Evolutionary conservation across 495 filamentous ascomycete genomes (phyloP).

Genomic region (Cercophora sp.): DNA sequence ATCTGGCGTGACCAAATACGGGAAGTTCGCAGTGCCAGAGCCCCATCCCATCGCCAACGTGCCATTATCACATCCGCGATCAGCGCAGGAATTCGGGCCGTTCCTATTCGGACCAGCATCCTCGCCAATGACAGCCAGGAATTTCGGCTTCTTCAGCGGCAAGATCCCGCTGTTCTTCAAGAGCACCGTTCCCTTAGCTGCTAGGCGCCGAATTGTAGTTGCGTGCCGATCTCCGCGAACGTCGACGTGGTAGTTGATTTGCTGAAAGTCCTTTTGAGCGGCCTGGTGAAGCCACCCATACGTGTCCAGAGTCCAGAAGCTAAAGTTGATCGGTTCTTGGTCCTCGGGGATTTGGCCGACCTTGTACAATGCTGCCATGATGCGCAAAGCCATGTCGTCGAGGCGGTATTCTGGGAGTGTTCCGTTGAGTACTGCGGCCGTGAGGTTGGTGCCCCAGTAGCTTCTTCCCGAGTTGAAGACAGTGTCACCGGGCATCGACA

Average conservation of each 20-base stretch:
- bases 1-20: constrained; percentile 85
- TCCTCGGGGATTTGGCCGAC: constrained; percentile 62
- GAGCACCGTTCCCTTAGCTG: constrained; percentile 73
- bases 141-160: constrained; percentile 70
- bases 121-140: constrained; percentile 77
- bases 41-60: constrained; percentile 96
- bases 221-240: constrained; percentile 76
- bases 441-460: constrained; percentile 83
- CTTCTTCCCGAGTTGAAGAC: constrained; percentile 65
- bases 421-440: constrained; percentile 81
- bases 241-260: constrained; percentile 82
- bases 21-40: constrained; percentile 83
- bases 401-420: constrained; percentile 87
- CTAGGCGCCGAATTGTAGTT: constrained; percentile 66
- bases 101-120: constrained; percentile 71
- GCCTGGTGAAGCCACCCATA: constrained; percentile 64
- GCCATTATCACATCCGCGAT: constrained; percentile 80
- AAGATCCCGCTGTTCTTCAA: constrained; percentile 80
- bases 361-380: constrained; percentile 92
- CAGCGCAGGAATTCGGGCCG: constrained; percentile 81
- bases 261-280: constrained; percentile 54
- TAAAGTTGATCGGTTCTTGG: constrained; percentile 73
- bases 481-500: constrained; percentile 92
- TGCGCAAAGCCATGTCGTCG: constrained; percentile 89
- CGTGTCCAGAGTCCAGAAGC: constrained; percentile 77